phyloP scores from a whole-genome alignment of 306 rosid genomes.

The Quercus engelmannii region DNA sequence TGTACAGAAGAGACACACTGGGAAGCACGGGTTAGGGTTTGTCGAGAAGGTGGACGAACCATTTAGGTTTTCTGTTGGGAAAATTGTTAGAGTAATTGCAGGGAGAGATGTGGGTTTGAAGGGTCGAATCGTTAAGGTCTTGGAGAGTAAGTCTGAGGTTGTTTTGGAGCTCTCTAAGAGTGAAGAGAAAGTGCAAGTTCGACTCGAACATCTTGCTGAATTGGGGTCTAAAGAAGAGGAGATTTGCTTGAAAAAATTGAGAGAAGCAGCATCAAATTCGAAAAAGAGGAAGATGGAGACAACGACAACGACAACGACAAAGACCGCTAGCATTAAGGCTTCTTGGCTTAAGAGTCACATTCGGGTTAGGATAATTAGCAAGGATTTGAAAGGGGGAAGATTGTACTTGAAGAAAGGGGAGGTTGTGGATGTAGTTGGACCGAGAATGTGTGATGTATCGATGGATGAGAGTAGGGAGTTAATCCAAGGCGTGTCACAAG shows the following conservation, averaged over 20 bases:
- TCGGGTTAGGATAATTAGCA: conserved; percentile 71
- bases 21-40: conserved; percentile 76
- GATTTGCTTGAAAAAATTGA: conserved; percentile 50
- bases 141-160: conserved; percentile 23
- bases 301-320: conserved; percentile 4
- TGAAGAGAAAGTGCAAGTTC: conserved; percentile 40
- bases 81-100: conserved; percentile 48
- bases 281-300: conserved; percentile 18
- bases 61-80: conserved; percentile 17
- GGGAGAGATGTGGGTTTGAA: conserved; percentile 61
- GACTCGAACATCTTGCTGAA: conserved; percentile 39
- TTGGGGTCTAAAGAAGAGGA: conserved; percentile 72
- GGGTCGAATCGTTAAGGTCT: conserved; percentile 46
- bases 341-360: conserved; percentile 83
- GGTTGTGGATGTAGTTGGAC: conserved; percentile 82
- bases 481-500: conserved; percentile 74
- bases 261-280: conserved; percentile 27
- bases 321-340: conserved; percentile 25
- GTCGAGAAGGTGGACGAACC: conserved; percentile 5
- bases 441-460: conserved; percentile 62
- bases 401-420: conserved; percentile 74
- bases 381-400: conserved; percentile 60
- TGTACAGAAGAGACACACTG: conserved; percentile 46
- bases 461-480: conserved; percentile 81
- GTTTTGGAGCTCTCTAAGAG: conserved; percentile 40